These are phyloP conservation scores for Colletotrichum liaoningense DNA, from an alignment of 2,329 filamentous ascomycete species.

Conservation along the genomic window DNA sequence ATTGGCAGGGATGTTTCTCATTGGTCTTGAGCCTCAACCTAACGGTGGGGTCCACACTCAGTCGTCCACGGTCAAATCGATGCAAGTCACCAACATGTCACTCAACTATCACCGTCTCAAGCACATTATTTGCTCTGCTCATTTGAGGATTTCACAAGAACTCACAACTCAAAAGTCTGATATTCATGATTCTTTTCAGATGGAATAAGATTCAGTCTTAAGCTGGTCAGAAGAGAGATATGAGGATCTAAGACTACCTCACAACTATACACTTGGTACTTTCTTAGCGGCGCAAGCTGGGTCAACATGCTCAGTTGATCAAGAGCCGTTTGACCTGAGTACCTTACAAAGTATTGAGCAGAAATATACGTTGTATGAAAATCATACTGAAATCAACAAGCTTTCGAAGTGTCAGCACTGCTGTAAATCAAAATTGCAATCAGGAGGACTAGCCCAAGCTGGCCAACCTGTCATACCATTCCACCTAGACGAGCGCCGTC, in stretches of 20 bases:
- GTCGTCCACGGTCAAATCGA: neutral
- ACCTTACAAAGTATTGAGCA: neutral
- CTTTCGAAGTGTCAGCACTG: neutral
- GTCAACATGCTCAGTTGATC: neutral
- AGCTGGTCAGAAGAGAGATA: neutral
- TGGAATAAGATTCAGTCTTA: too few species aligned
- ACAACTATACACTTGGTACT: neutral
- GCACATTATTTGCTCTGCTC: neutral
- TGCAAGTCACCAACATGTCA: neutral
- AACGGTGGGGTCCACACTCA: conserved; percentile 11
- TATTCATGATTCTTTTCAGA: too few species aligned
- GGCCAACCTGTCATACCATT: neutral
- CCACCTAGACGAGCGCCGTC: neutral
- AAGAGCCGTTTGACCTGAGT: neutral
- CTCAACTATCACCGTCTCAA: neutral
- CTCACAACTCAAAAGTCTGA: too few species aligned
- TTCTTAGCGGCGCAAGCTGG: neutral
- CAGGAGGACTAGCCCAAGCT: neutral
- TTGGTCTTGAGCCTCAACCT: neutral
- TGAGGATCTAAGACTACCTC: neutral
- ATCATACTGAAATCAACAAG: neutral
- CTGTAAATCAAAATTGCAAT: neutral
- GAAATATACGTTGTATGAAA: neutral
- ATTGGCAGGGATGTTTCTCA: neutral
- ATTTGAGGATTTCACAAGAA: too few species aligned